Base-by-base conservation (phyloP, 176 grass and related monocot species). In the Oryza brachyantha region DNA sequence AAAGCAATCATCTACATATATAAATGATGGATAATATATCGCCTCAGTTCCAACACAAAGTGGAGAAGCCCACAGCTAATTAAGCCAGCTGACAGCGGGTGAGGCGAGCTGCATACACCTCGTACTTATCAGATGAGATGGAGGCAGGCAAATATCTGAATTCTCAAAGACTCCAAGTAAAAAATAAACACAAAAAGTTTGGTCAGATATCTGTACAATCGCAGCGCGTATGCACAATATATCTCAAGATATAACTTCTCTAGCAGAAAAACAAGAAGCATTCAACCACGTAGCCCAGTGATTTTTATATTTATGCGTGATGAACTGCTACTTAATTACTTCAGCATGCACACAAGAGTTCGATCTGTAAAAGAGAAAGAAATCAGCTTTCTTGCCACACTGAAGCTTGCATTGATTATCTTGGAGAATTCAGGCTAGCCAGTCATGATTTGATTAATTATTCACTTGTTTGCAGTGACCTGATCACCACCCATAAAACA, bases 371-470 rank as follows among this genome's bases (percentile, higher is more conserved):
- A 41, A 24, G 12, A 29, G 28, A 16, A 16, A 80, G 41, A 80
- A 61, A n/a, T 28, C 60, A 80, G 12, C 76, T 80, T 74, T 86
- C 68, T 74, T 38, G 66, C 42, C 57, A 85, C 74, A 72, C 58
- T 39, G 45, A 79, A 26, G 11, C 1, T n/a, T n/a, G 46, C 54
- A 71, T 84, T 77, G 6, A 78, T 78, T 75, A 45, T 78, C 68
- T 63, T 66, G 10, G n/a, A 32, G 9, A 59, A 80, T 28, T 26
- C 76, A 67, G 58, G 46, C 14, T 80, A 74, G 45, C 19, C n/a
- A 52, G 19, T 52, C 17, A 52, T 72, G 70, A 64, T 62, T 29
- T 29, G 57, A 37, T 65, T 71, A 26, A 42, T 72, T 64, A 57
- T 39, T 66, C 58, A 58, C 27, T 58, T 43, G 29, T 35, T 71